Evolutionary conservation across 2,329 filamentous ascomycete genomes (phyloP), one percentile per base, ranked within the genome.

Genomic region (Alternaria triticimaculans): DNA sequence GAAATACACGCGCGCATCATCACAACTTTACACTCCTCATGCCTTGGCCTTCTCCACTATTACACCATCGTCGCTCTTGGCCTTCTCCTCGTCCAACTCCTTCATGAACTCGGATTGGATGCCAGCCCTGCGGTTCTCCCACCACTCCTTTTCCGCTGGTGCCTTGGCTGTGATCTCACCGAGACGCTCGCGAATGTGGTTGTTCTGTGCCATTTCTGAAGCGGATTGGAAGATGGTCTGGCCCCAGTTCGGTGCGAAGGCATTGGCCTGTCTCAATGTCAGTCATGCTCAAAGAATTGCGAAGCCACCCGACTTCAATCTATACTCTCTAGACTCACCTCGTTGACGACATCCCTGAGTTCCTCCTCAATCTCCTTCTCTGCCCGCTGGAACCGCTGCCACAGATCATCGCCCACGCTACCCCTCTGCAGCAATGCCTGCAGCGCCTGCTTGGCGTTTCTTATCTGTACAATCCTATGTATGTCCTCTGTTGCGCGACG

Each of bases 321-420:
- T 18, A 14, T 33, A 46, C 18, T 28, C n/a, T 23, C 23, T 46
- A 18, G 23, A 72, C 86, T 66, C 80, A 96, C 94, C 89, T 98
- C 95, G 73, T 90, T 88, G 33, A 98, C 94, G 23, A 98, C 95
- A 81, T 99, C 96, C 73, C 93, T 89, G 65, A 99, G 86, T 82
- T 99, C 96, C 71, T 94, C 93, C 83, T 99, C 94, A 85, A 98
- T 96, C 82, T 99, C 96, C 84, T 96, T 94, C 87, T 99, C 96
- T 1, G 95, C 96, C 55, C 93, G 88, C 81, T 90, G 82, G 81
- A 98, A 97, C 43, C 95, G 87, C 84, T 97, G 93, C 92, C 94
- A 97, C 71, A 99, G 82, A 80, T 99, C 96, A 79, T 99, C 96
- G 14, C 96, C 95, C 2, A 99, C 94, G 76, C 93, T 97, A 53